These are phyloP conservation scores for Trametopsis cervina DNA, from an alignment of 768 basidiomycete species.

Conservation along the genomic window DNA sequence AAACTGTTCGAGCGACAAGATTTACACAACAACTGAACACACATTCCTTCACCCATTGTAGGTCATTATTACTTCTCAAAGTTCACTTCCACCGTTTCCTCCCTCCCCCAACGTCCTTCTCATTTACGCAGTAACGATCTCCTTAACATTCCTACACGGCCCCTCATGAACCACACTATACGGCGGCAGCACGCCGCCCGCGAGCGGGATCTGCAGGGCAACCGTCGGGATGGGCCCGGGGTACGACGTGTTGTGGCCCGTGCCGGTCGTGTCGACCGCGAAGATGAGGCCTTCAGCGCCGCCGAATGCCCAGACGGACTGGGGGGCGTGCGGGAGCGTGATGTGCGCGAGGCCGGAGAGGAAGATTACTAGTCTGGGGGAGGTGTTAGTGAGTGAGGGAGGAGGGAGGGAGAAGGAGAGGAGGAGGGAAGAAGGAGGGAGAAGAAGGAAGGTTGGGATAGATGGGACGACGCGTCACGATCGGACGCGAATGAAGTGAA, in stretches of 20 bases:
- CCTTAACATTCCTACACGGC: constrained; percentile 11
- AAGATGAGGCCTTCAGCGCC: constrained; percentile 18
- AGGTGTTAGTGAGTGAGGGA: too few species aligned
- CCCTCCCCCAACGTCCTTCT: neutral
- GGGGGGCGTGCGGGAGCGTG: constrained; percentile 14
- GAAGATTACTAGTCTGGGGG: constrained; percentile 18
- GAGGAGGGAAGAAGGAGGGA: too few species aligned
- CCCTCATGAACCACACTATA: constrained; percentile 18
- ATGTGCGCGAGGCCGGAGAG: constrained; percentile 19
- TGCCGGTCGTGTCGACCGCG: constrained; percentile 15
- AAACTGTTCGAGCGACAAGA: too few species aligned
- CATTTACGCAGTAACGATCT: constrained; percentile 9
- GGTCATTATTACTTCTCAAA: too few species aligned
- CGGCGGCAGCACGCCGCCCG: constrained; percentile 13
- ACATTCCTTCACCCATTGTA: too few species aligned
- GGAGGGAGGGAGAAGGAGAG: too few species aligned
- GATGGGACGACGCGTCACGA: too few species aligned
- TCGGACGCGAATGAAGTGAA: too few species aligned
- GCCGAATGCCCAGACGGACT: constrained; percentile 13
- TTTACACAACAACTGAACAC: too few species aligned
- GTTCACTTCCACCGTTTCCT: neutral
- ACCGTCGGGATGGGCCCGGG: constrained; percentile 15
- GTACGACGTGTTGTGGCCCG: constrained; percentile 19
- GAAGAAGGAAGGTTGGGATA: too few species aligned
- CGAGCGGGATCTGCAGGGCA: constrained; percentile 21